phyloP scores from a whole-genome alignment of 1,284 basidiomycete genomes.

The Leccinum laetum region DNA sequence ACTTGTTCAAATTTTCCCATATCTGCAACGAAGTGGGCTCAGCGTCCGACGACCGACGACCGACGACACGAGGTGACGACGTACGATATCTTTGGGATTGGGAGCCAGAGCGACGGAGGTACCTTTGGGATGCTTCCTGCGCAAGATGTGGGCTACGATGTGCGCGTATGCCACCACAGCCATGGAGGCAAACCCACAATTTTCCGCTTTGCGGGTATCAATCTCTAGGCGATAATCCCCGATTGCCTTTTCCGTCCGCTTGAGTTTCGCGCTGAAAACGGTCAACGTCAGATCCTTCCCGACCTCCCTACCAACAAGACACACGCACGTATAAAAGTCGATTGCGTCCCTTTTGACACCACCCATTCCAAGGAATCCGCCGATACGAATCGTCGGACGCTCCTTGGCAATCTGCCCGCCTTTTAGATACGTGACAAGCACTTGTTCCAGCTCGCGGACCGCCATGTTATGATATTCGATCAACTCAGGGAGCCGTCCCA shows the following conservation, averaged over 20 bases:
- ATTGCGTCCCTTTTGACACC: constrained; percentile 74
- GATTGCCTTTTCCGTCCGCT: constrained; percentile 77
- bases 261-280: constrained; percentile 58
- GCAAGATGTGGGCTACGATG: constrained; percentile 72
- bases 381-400: constrained; percentile 68
- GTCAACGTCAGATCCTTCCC: constrained; percentile 2
- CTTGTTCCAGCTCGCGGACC: constrained; percentile 72
- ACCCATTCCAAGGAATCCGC: constrained; percentile 69
- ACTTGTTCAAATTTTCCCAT: constrained; percentile 86
- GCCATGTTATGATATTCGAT: constrained; percentile 79
- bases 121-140: constrained; percentile 70
- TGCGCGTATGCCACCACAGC: constrained; percentile 91
- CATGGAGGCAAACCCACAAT: constrained; percentile 94
- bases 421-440: constrained; percentile 77
- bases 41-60: background rate
- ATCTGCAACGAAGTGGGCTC: constrained; percentile 44
- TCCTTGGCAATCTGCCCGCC: constrained; percentile 63
- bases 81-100: constrained; percentile 83
- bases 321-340: constrained; percentile 61
- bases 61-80: constrained; percentile 27
- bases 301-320: constrained; percentile 9
- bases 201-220: constrained; percentile 78
- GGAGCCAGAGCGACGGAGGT: constrained; percentile 74
- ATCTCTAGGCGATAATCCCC: constrained; percentile 77
- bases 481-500: constrained; percentile 66